phyloP scores from a whole-genome alignment of 1,139 yeast genomes.

The Debaryomyces udenii region DNA sequence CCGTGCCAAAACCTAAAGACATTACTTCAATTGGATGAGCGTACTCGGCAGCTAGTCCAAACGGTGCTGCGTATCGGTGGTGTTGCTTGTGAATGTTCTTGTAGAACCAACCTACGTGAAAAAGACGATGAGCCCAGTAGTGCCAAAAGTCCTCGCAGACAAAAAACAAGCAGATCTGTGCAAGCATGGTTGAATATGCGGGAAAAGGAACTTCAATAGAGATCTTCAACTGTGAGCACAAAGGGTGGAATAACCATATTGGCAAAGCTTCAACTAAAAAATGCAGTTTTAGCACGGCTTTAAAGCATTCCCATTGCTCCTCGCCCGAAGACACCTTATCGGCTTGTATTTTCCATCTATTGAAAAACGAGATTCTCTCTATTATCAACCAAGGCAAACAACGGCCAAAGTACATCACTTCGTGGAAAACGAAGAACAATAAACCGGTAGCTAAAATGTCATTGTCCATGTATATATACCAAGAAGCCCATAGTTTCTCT shows the following conservation, averaged over 20 bases:
- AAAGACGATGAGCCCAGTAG: constrained; percentile 87
- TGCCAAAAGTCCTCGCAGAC: constrained; percentile 94
- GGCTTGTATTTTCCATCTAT: constrained; percentile 80
- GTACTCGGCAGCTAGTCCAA: constrained; percentile 94
- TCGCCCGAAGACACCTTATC: constrained; percentile 71
- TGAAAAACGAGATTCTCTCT: constrained; percentile 75
- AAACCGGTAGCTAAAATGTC: constrained; percentile 85
- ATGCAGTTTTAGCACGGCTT: constrained; percentile 81
- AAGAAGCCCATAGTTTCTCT: constrained; percentile 77
- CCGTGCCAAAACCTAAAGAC: constrained; percentile 90
- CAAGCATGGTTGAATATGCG: constrained; percentile 50
- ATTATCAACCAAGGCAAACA: constrained; percentile 83
- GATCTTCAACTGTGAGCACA: constrained; percentile 77
- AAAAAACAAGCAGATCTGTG: constrained; percentile 76
- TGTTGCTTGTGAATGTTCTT: constrained; percentile 94
- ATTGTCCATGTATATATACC: constrained; percentile 72
- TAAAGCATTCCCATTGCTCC: constrained; percentile 92
- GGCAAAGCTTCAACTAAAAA: constrained; percentile 92
- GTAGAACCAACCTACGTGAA: constrained; percentile 85
- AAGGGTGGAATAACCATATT: constrained; percentile 93
- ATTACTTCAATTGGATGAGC: constrained; percentile 95
- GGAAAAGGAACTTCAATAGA: constrained; percentile 86
- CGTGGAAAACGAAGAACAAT: constrained; percentile 73
- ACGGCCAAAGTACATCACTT: constrained; percentile 79
- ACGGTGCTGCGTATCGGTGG: constrained; percentile 96